These are phyloP conservation scores for Dactylella cylindrospora DNA, from an alignment of 2,329 filamentous ascomycete species.

Conservation along the genomic window DNA sequence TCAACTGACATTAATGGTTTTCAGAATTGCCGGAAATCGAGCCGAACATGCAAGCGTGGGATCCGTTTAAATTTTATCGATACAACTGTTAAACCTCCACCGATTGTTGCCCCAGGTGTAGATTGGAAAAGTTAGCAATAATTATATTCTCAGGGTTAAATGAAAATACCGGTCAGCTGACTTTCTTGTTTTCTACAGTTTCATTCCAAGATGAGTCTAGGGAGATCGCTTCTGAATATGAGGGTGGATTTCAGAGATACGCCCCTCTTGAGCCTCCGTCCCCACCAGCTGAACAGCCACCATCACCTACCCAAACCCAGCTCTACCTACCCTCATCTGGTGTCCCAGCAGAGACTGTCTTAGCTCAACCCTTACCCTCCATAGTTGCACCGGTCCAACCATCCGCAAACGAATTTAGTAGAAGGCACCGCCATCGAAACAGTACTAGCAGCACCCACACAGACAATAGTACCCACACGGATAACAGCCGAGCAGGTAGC, in stretches of 20 bases:
- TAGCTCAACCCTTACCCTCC: constrained; percentile 33
- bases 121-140: constrained; percentile 63
- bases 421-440: constrained; percentile 44
- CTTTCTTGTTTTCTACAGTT: constrained; percentile 55
- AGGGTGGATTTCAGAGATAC: constrained; percentile 75
- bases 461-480: constrained; percentile 41
- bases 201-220: constrained; percentile 86
- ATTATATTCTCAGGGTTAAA: background rate
- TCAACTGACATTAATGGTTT: background rate
- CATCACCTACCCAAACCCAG: constrained; percentile 49
- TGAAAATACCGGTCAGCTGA: constrained; percentile 6
- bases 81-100: constrained; percentile 70
- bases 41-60: constrained; percentile 79
- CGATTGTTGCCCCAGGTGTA: constrained; percentile 62
- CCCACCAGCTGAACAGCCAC: constrained; percentile 49
- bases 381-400: constrained; percentile 27
- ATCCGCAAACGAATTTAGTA: constrained; percentile 14
- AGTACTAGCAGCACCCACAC: constrained; percentile 45
- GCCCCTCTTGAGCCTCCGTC: constrained; percentile 57
- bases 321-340: constrained; percentile 12
- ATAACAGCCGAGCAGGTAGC: constrained; percentile 46
- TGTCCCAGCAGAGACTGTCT: constrained; percentile 9
- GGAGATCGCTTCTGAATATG: constrained; percentile 85
- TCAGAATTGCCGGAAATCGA: constrained; percentile 85
- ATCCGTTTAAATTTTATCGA: constrained; percentile 90